Evolutionary conservation across 352 stramenopile species (phyloP).

Genomic region (Phytophthora tubulina): DNA sequence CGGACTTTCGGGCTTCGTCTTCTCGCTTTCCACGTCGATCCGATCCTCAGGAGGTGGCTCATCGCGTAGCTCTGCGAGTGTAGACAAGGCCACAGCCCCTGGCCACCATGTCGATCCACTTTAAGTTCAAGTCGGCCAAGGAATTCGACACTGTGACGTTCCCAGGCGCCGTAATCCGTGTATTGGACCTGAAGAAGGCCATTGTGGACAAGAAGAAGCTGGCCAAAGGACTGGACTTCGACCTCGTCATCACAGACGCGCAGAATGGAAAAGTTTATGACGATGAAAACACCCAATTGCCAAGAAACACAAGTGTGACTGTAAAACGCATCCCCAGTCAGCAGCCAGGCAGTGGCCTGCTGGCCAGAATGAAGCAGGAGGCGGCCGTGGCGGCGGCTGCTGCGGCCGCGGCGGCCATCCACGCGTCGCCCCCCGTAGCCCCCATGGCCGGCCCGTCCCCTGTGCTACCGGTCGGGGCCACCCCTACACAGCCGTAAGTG

Average conservation of each 20-base stretch:
- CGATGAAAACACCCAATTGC: constrained; percentile 90
- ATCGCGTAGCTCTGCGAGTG: constrained; percentile 15
- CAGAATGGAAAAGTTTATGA: constrained; percentile 94
- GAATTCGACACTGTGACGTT: constrained; percentile 92
- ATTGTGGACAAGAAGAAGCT: constrained; percentile 95
- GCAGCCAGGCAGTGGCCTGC: constrained; percentile 72
- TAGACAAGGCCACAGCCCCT: neutral
- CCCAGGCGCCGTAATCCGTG: constrained; percentile 84
- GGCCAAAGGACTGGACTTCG: constrained; percentile 92
- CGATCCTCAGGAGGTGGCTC: neutral
- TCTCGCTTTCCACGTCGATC: constrained; percentile 13
- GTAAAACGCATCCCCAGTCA: constrained; percentile 92
- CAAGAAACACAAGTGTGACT: constrained; percentile 92
- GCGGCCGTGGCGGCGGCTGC: constrained; percentile 66
- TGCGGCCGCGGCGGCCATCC: constrained; percentile 50
- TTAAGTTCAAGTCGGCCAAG: constrained; percentile 93
- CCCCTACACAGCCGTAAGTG: constrained; percentile 56
- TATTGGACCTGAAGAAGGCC: constrained; percentile 93
- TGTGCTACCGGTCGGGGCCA: constrained; percentile 38
- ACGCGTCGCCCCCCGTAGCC: constrained; percentile 50
- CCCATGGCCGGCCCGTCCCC: constrained; percentile 53
- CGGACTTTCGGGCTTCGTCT: constrained; percentile 1
- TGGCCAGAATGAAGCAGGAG: constrained; percentile 90
- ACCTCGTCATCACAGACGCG: constrained; percentile 93
- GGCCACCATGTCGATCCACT: constrained; percentile 88